Evolutionary conservation across 1,139 yeast genomes (phyloP).

Genomic region (Sugiyamaella castrensis): DNA sequence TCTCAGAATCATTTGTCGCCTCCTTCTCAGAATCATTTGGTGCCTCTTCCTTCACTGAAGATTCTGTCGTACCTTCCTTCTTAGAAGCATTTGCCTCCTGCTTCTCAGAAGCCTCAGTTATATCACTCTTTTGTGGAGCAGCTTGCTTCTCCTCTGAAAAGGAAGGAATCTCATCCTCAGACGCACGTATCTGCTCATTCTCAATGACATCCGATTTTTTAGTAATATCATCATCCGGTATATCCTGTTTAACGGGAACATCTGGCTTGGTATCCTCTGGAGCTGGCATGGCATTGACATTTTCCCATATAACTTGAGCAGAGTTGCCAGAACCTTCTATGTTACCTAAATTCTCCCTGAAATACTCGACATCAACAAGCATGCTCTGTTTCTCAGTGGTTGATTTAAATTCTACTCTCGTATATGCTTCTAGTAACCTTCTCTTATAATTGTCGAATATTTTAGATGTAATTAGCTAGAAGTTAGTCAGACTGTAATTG

Average conservation of each 20-base stretch:
- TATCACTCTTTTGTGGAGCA: too few relatives aligned
- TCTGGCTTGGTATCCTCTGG: too few relatives aligned
- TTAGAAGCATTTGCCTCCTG: too few relatives aligned
- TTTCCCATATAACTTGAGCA: conserved; percentile 65
- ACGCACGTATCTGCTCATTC: not conserved
- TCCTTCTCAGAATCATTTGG: too few relatives aligned
- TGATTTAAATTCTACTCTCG: conserved; percentile 48
- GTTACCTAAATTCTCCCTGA: conserved; percentile 56
- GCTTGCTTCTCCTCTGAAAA: too few relatives aligned
- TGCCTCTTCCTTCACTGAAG: too few relatives aligned
- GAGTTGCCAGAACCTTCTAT: conserved; percentile 63
- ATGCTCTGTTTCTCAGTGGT: conserved; percentile 38
- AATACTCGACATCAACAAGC: conserved; percentile 62
- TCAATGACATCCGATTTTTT: conserved; percentile 4
- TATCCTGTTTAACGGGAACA: not conserved
- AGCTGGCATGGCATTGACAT: conserved; percentile 50
- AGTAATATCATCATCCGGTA: not conserved
- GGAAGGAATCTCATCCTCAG: not conserved
- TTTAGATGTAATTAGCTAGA: conserved; percentile 29
- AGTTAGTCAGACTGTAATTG: conserved; percentile 6
- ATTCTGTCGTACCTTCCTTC: too few relatives aligned
- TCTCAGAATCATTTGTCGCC: too few relatives aligned
- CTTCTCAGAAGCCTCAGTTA: too few relatives aligned
- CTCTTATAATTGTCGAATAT: conserved; percentile 61
- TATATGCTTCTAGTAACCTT: conserved; percentile 52